These are phyloP conservation scores for Mycosarcoma maydis DNA, from an alignment of 1,284 basidiomycete species.

Conservation along the genomic window DNA sequence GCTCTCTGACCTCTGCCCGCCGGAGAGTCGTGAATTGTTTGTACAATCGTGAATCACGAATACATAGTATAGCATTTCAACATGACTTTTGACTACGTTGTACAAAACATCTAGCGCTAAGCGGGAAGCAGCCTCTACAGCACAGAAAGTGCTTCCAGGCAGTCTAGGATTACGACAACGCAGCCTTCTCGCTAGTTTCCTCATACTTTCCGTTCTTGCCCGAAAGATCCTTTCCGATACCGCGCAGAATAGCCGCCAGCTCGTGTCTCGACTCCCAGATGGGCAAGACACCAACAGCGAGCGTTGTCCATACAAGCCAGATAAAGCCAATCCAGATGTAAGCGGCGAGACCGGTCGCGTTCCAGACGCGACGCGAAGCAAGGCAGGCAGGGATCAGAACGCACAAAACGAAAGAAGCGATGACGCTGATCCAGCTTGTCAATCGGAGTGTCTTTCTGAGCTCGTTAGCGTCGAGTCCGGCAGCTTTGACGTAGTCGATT, in stretches of 20 bases:
- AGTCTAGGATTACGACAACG: constrained; percentile 18
- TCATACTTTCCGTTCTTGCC: constrained; percentile 31
- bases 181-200: background rate
- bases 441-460: constrained; percentile 33
- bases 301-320: constrained; percentile 78
- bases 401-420: constrained; percentile 48
- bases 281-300: constrained; percentile 81
- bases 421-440: constrained; percentile 45
- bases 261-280: constrained; percentile 81
- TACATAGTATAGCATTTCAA: too few species aligned
- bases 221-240: constrained; percentile 70
- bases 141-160: too few species aligned
- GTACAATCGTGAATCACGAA: too few species aligned
- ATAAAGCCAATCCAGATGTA: constrained; percentile 73
- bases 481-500: constrained; percentile 40
- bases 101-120: too few species aligned
- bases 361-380: constrained; percentile 49
- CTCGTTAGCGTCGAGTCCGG: constrained; percentile 52
- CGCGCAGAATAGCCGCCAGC: constrained; percentile 72
- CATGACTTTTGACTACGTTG: too few species aligned
- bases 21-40: too few species aligned
- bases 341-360: constrained; percentile 54
- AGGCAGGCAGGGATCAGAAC: constrained; percentile 58
- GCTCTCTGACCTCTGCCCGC: too few species aligned
- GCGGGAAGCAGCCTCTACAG: too few species aligned